Evolutionary conservation across 2,329 filamentous ascomycete species (phyloP).

Genomic region (Claviceps sp.): DNA sequence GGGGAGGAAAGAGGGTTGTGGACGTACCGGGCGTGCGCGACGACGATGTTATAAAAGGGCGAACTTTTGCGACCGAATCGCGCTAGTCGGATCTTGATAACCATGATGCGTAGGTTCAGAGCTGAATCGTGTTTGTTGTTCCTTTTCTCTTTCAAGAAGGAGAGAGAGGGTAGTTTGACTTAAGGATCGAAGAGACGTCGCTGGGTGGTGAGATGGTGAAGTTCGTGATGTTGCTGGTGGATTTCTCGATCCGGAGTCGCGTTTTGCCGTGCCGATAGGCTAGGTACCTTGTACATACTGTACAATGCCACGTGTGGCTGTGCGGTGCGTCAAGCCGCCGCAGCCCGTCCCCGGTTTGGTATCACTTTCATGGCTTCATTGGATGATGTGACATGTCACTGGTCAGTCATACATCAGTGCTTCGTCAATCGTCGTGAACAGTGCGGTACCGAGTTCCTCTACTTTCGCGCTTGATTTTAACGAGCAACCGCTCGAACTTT

Average conservation of each 20-base stretch:
- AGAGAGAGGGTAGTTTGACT: background rate
- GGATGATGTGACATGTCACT: too few relatives aligned
- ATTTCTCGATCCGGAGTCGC: constrained; percentile 16
- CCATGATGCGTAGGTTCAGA: constrained; percentile 44
- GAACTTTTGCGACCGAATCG: constrained; percentile 79
- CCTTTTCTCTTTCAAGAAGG: background rate
- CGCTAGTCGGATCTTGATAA: constrained; percentile 83
- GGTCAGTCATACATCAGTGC: background rate
- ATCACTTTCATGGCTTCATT: background rate
- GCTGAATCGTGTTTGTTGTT: background rate
- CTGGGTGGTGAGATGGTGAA: too few relatives aligned
- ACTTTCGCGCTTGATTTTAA: background rate
- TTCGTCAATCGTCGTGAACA: background rate
- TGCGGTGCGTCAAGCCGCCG: too few relatives aligned
- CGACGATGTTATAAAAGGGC: constrained; percentile 97
- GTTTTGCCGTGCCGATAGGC: constrained; percentile 24
- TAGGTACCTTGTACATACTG: too few relatives aligned
- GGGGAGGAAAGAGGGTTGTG: background rate
- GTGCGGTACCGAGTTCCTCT: background rate
- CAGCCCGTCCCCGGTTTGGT: too few relatives aligned
- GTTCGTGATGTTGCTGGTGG: background rate
- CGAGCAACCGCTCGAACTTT: background rate
- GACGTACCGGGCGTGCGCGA: constrained; percentile 72
- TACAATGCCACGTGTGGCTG: background rate
- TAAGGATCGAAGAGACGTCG: background rate